phyloP scores from a whole-genome alignment of 202 grass and related monocot genomes.

The Dendrocalamus latiflorus region DNA sequence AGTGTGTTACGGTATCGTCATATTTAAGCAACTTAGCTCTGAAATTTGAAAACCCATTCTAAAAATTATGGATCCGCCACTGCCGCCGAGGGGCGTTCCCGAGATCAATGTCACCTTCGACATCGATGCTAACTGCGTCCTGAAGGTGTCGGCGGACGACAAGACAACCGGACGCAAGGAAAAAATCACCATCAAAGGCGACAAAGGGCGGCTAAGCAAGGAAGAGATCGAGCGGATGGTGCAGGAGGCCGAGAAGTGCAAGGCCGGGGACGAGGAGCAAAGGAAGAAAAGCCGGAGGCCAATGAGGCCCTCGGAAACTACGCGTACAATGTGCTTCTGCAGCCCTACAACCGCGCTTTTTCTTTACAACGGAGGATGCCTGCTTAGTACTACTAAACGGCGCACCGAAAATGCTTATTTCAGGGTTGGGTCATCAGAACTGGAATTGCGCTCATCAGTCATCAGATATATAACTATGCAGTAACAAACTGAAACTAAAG shows the following conservation, averaged over 20 bases:
- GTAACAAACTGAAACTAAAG: too few species aligned
- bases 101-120: slow-evolving; percentile 70
- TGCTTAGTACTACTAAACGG: too few species aligned
- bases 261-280: too few species aligned
- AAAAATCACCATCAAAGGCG: slow-evolving; percentile 77
- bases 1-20: too few species aligned
- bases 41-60: too few species aligned
- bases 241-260: slow-evolving; percentile 67
- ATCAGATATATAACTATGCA: too few species aligned
- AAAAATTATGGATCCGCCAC: too few species aligned
- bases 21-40: too few species aligned
- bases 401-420: too few species aligned
- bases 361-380: slow-evolving; percentile 62
- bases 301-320: slow-evolving; percentile 79
- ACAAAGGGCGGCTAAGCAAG: slow-evolving; percentile 74
- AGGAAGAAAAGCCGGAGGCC: slow-evolving; percentile 58
- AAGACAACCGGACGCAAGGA: slow-evolving; percentile 70
- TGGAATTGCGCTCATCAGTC: too few species aligned
- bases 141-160: slow-evolving; percentile 77
- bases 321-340: slow-evolving; percentile 72
- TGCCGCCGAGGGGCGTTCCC: slow-evolving; percentile 52
- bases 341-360: too few species aligned
- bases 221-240: slow-evolving; percentile 90
- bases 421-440: too few species aligned
- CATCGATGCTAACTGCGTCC: slow-evolving; percentile 69